phyloP scores from a whole-genome alignment of 768 basidiomycete genomes.

The Panus rudis region DNA sequence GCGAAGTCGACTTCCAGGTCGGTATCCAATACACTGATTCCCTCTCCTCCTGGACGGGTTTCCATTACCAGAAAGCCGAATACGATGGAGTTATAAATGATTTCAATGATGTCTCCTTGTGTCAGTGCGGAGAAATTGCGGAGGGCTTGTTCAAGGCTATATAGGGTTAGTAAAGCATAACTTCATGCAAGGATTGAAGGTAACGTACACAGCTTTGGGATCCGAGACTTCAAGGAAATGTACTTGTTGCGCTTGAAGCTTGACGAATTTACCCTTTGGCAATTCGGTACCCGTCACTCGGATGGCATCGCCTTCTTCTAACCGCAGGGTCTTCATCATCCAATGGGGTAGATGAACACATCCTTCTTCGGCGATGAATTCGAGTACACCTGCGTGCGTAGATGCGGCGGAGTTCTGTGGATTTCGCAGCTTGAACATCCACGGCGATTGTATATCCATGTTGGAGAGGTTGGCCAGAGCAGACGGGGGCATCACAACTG shows the following conservation, averaged over 20 bases:
- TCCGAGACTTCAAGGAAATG: slow-evolving; percentile 97
- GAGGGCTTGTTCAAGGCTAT: slow-evolving; percentile 88
- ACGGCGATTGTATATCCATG: slow-evolving; percentile 85
- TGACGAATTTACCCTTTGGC: slow-evolving; percentile 91
- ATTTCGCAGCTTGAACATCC: slow-evolving; percentile 96
- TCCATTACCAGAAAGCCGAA: slow-evolving; percentile 98
- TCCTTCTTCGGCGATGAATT: slow-evolving; percentile 98
- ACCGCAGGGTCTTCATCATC: slow-evolving; percentile 97
- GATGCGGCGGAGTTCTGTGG: slow-evolving; percentile 76
- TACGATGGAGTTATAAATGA: slow-evolving; percentile 91
- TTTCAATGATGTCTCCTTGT: slow-evolving; percentile 96
- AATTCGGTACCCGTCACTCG: slow-evolving; percentile 84
- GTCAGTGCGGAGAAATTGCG: slow-evolving; percentile 90
- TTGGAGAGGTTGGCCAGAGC: slow-evolving; percentile 82
- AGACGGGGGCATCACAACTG: slow-evolving; percentile 97
- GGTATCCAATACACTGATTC: slow-evolving; percentile 87
- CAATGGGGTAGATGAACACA: slow-evolving; percentile 93
- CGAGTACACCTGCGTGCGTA: slow-evolving; percentile 95
- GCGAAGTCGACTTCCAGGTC: slow-evolving; percentile 99
- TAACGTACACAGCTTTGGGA: slow-evolving; percentile 90
- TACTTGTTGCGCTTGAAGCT: slow-evolving; percentile 91
- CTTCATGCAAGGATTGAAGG: background rate
- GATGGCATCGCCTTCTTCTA: slow-evolving; percentile 93
- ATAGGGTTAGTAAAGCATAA: background rate
- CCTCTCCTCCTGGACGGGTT: slow-evolving; percentile 75